Conservation (phyloP, 768 basidiomycete species). For the Favolaschia claudopus region DNA sequence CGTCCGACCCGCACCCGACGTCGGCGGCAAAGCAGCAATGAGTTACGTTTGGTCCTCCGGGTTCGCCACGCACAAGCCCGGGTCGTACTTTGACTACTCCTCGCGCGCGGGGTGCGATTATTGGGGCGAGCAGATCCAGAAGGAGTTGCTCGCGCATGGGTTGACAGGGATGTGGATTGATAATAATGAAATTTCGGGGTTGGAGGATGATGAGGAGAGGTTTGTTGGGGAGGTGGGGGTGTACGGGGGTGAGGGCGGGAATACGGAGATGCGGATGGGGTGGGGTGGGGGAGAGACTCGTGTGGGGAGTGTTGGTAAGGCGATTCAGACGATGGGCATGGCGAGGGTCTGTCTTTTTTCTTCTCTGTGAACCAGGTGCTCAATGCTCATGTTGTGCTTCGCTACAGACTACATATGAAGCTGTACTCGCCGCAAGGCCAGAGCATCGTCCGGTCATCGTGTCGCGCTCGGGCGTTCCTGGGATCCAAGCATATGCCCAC, state of each 20-base stretch:
- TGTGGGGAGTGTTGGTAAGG: conserved; percentile 27
- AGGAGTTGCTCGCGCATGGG: conserved; percentile 23
- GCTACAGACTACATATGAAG: conserved; percentile 23
- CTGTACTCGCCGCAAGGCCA: conserved; percentile 20
- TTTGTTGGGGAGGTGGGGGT: conserved; percentile 24
- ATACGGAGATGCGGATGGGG: conserved; percentile 26
- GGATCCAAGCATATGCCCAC: conserved; percentile 28
- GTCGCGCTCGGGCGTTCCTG: conserved; percentile 26
- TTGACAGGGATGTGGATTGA: conserved; percentile 25
- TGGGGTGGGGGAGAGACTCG: conserved; percentile 25
- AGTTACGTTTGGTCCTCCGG: conserved; percentile 27
- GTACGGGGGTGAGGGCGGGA: conserved; percentile 13
- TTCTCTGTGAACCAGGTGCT: not conserved
- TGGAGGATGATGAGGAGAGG: conserved; percentile 26
- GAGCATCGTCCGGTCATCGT: conserved; percentile 27
- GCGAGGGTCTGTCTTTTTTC: conserved; percentile 15
- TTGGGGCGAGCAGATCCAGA: conserved; percentile 21
- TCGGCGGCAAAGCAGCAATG: conserved; percentile 2
- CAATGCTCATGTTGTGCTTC: not conserved
- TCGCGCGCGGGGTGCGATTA: conserved; percentile 17
- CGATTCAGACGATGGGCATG: conserved; percentile 29
- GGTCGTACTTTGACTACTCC: conserved; percentile 28
- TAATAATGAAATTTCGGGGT: conserved; percentile 22
- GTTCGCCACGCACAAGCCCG: conserved; percentile 24
- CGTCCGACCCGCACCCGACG: conserved; percentile 23